phyloP scores from a whole-genome alignment of 345 rosid species.

The Rhizophora apiculata region DNA sequence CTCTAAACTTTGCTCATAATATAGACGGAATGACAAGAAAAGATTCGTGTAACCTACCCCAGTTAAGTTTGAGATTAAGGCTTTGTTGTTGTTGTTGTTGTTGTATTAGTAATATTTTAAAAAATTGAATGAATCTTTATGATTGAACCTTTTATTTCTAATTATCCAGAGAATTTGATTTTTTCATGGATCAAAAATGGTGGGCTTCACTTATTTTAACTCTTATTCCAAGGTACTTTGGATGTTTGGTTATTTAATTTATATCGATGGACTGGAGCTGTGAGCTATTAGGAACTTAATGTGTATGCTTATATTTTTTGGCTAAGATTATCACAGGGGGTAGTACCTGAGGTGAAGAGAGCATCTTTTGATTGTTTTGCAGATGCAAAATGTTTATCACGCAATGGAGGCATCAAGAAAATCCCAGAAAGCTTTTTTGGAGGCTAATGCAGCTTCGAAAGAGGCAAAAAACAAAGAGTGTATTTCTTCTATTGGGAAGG shows the following conservation, averaged over 20 bases:
- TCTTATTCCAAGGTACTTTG: not conserved
- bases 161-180: not conserved
- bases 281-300: slow-evolving; percentile 4
- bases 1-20: too few relatives aligned
- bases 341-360: slow-evolving; percentile 18
- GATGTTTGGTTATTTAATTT: not conserved
- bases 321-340: not conserved
- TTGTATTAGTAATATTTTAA: too few relatives aligned
- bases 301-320: slow-evolving; percentile 7
- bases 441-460: slow-evolving; percentile 37
- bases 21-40: too few relatives aligned
- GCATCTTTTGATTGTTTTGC: slow-evolving; percentile 35
- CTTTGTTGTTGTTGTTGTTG: too few relatives aligned
- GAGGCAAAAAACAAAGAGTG: slow-evolving; percentile 40
- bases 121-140: not conserved
- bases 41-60: too few relatives aligned
- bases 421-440: slow-evolving; percentile 48
- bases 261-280: not conserved
- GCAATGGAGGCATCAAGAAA: slow-evolving; percentile 82
- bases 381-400: slow-evolving; percentile 56
- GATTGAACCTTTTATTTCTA: not conserved
- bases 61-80: too few relatives aligned
- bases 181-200: not conserved
- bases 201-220: slow-evolving; percentile 4
- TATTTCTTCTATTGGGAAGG: slow-evolving; percentile 49